A percentile compares a stretch with the other conserved stretches of the same genome.
These are phyloP conservation scores for Gracilariopsis chorda DNA, from an alignment of 23 red algal species.

Conservation along the genomic window DNA sequence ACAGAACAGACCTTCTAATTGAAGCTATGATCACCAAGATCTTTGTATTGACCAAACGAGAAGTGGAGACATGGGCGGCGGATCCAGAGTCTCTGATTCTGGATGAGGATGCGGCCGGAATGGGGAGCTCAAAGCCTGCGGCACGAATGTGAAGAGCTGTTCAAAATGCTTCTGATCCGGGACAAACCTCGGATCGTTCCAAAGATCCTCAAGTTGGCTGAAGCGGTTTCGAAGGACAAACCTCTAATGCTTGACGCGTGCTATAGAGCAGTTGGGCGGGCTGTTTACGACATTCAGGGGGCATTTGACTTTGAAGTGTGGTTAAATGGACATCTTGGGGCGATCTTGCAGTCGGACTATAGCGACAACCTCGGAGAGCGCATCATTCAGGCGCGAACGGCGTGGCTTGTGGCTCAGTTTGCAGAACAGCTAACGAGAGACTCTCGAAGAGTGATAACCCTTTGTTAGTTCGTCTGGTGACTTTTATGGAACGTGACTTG, in stretches of 20 bases:
- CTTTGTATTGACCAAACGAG: constrained; percentile 38
- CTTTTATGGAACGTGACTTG: constrained; percentile 13
- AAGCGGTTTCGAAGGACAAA: constrained; percentile 32
- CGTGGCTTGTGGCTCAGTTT: constrained; percentile 62
- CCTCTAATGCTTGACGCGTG: constrained; percentile 60
- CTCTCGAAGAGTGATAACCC: constrained; percentile 27
- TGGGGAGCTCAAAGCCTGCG: constrained; percentile 61
- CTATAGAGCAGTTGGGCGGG: constrained; percentile 45
- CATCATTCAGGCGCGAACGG: constrained; percentile 49
- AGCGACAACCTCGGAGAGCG: constrained; percentile 37
- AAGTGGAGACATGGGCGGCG: constrained; percentile 45
- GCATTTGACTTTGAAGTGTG: constrained; percentile 49
- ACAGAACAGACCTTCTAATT: constrained; percentile 13
- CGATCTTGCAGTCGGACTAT: constrained; percentile 10
- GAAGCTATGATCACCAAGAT: constrained; percentile 53
- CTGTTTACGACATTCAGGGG: constrained; percentile 21
- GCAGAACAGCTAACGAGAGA: constrained; percentile 55
- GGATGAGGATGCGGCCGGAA: constrained; percentile 52
- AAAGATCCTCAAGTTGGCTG: constrained; percentile 21
- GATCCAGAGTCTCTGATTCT: constrained; percentile 56
- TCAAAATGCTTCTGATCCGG: constrained; percentile 34
- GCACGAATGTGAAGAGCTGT: constrained; percentile 61
- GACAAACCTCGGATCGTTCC: constrained; percentile 47
- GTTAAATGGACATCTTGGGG: constrained; percentile 32
- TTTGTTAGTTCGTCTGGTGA: constrained; percentile 16